Conservation (phyloP, 2,329 filamentous ascomycete species). For the Lachnellula arida region DNA sequence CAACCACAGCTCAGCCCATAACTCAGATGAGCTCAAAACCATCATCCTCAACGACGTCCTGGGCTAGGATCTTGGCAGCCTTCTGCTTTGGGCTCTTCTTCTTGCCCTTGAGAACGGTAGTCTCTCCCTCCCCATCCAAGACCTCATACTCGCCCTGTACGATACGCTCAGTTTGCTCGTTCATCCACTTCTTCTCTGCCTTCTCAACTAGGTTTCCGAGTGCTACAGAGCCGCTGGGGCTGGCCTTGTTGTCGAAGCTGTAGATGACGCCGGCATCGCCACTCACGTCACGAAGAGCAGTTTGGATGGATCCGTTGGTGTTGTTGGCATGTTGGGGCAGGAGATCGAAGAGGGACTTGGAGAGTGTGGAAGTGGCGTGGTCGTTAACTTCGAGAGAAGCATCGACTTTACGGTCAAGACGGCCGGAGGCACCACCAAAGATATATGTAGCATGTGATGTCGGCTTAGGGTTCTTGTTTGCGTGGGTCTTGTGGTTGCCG, state of each 20-base stretch:
- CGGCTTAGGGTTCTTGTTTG: constrained; percentile 22
- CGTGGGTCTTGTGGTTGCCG: constrained; percentile 17
- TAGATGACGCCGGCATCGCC: constrained; percentile 25
- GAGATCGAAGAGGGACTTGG: constrained; percentile 29
- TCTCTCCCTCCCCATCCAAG: constrained; percentile 31
- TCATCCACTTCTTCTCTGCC: constrained; percentile 30
- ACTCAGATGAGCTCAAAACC: constrained; percentile 31
- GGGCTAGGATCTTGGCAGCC: constrained; percentile 14
- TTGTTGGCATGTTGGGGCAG: constrained; percentile 28
- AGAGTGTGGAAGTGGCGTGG: constrained; percentile 17
- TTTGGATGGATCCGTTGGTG: constrained; percentile 19
- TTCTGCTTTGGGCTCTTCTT: constrained; percentile 29
- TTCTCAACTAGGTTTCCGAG: constrained; percentile 29
- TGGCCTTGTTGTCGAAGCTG: constrained; percentile 28
- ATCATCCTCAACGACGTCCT: constrained; percentile 27
- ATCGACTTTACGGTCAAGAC: constrained; percentile 20
- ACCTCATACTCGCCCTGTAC: constrained; percentile 32
- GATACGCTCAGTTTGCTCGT: constrained; percentile 31
- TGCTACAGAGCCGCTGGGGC: constrained; percentile 23
- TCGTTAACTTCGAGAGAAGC: constrained; percentile 23
- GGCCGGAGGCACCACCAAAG: constrained; percentile 2
- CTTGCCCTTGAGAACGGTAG: constrained; percentile 20
- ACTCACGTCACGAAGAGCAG: constrained; percentile 9
- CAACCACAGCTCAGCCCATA: neutral
- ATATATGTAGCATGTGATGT: constrained; percentile 2